A percentile compares a stretch with the other conserved stretches of the same genome.
These are phyloP conservation scores for Chionographis japonica DNA, from an alignment of 106 monocot genomes.

Conservation along the genomic window DNA sequence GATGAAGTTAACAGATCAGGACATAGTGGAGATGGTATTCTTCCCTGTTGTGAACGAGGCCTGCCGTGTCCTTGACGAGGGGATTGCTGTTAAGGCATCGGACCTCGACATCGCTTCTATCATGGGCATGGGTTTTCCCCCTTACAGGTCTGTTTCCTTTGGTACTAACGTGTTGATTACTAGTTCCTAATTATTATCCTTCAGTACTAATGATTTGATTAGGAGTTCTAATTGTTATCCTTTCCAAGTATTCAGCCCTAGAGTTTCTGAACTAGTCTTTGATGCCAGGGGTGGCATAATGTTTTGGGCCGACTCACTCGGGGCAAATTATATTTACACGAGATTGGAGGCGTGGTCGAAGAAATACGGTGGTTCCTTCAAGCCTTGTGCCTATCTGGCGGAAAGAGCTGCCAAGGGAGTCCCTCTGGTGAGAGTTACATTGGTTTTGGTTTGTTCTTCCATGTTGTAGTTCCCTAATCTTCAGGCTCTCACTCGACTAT, in stretches of 20 bases:
- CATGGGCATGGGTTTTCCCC: slow-evolving; percentile 96
- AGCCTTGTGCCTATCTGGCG: slow-evolving; percentile 68
- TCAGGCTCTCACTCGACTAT: not conserved
- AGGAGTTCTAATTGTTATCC: too few species aligned
- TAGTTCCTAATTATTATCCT: too few species aligned
- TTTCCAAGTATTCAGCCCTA: too few species aligned
- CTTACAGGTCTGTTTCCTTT: slow-evolving; percentile 56
- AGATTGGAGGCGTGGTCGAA: slow-evolving; percentile 65
- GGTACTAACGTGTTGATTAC: too few species aligned
- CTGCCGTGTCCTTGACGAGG: slow-evolving; percentile 84
- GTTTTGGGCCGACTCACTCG: slow-evolving; percentile 86
- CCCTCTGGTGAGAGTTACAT: slow-evolving; percentile 44
- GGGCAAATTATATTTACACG: slow-evolving; percentile 57
- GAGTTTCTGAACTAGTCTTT: not conserved
- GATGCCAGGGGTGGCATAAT: slow-evolving; percentile 71
- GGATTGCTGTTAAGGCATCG: slow-evolving; percentile 86
- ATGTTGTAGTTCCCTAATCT: not conserved
- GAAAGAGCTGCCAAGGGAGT: slow-evolving; percentile 65
- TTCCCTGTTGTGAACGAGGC: slow-evolving; percentile 95
- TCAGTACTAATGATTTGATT: too few species aligned
- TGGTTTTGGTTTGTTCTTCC: not conserved
- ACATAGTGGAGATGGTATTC: slow-evolving; percentile 90
- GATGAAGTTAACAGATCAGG: slow-evolving; percentile 57
- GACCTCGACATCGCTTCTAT: slow-evolving; percentile 90
- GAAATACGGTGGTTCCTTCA: slow-evolving; percentile 70